These are phyloP conservation scores for Aspergillus sp. DNA, from an alignment of 2,329 filamentous ascomycete species.

Conservation along the genomic window DNA sequence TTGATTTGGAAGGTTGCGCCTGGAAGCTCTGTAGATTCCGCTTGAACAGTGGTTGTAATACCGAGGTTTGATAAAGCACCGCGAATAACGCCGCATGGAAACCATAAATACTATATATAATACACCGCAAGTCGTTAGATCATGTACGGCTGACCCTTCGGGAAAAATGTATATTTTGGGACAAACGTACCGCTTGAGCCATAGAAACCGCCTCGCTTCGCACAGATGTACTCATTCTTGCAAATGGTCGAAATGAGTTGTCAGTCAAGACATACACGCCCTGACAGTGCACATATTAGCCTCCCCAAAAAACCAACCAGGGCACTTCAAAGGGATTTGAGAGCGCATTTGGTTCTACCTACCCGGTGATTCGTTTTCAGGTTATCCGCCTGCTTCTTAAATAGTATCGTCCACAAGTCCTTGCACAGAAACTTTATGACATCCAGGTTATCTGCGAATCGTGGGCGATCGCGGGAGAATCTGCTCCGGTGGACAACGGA, in stretches of 20 bases:
- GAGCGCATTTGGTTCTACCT: constrained; percentile 28
- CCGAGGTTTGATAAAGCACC: constrained; percentile 91
- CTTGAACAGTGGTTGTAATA: constrained; percentile 86
- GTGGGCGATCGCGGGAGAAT: constrained; percentile 67
- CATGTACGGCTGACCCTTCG: not conserved
- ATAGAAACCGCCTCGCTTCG: constrained; percentile 70
- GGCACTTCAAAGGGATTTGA: not conserved
- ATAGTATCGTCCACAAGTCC: constrained; percentile 92
- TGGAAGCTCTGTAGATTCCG: constrained; percentile 83
- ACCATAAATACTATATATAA: constrained; percentile 75
- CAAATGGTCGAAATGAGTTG: constrained; percentile 83
- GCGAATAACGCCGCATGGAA: constrained; percentile 88
- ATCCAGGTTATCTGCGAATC: constrained; percentile 88
- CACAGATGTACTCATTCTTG: constrained; percentile 82
- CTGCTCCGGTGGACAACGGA: constrained; percentile 22
- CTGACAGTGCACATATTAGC: constrained; percentile 42
- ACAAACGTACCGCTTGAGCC: constrained; percentile 71
- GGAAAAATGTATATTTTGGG: not conserved
- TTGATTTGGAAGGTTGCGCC: constrained; percentile 95
- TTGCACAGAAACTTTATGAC: constrained; percentile 99
- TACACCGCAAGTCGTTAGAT: constrained; percentile 3
- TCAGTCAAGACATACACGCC: constrained; percentile 97
- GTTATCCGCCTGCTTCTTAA: constrained; percentile 97
- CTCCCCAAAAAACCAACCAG: not conserved
- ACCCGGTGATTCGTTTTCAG: constrained; percentile 96